phyloP scores from a whole-genome alignment of 2,329 filamentous ascomycete species.

The Gnomoniopsis sp. region DNA sequence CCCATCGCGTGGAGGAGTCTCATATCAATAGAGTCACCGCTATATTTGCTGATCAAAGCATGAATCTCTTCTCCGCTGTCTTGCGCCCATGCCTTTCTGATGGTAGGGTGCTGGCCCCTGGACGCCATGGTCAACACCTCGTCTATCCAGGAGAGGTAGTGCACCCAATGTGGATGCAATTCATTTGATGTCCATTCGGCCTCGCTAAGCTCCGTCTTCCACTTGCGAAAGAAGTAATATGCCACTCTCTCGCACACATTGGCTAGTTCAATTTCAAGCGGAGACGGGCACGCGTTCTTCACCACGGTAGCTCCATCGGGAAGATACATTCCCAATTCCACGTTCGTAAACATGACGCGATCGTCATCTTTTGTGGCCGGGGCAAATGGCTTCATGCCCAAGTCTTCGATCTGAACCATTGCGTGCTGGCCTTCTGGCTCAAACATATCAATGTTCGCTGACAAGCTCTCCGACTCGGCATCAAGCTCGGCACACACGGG shows the following conservation, averaged over 20 bases:
- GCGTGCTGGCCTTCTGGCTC: not conserved
- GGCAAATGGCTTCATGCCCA: not conserved
- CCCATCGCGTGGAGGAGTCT: conserved; percentile 26
- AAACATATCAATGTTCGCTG: not conserved
- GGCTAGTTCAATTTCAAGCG: not conserved
- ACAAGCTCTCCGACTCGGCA: not conserved
- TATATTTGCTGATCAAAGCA: not conserved
- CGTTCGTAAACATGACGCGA: not conserved
- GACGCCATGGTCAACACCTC: not conserved
- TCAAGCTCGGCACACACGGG: not conserved
- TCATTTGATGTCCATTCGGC: too few relatives aligned
- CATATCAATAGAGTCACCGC: conserved; percentile 15
- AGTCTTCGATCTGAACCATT: not conserved
- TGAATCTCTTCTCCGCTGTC: conserved; percentile 12
- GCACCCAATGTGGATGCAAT: too few relatives aligned
- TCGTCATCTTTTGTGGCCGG: not conserved
- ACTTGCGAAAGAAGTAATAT: not conserved
- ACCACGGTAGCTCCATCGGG: not conserved
- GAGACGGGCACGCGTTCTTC: not conserved
- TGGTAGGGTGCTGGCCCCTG: not conserved
- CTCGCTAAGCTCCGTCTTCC: not conserved
- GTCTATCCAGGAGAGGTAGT: not conserved
- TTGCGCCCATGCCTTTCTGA: not conserved
- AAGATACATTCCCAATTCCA: not conserved
- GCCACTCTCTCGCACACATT: not conserved